phyloP scores from a whole-genome alignment of 2,329 filamentous ascomycete species.

The Harringtonia aguacate region DNA sequence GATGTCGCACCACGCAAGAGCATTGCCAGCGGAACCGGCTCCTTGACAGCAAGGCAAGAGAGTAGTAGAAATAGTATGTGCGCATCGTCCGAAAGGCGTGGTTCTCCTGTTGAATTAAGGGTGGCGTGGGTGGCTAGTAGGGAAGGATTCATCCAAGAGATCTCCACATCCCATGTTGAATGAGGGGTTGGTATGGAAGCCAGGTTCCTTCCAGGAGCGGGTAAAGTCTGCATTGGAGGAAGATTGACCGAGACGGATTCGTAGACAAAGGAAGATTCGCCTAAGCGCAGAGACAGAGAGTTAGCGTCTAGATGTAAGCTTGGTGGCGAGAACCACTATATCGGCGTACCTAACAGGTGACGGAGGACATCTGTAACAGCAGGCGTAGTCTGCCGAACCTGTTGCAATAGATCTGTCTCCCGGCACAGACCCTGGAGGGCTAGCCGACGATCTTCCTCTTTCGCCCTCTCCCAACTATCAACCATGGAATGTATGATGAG shows the following conservation, averaged over 20 bases:
- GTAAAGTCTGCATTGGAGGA: background rate
- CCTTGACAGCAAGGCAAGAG: background rate
- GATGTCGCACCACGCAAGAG: background rate
- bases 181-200: background rate
- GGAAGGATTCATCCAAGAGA: background rate
- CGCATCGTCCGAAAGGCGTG: background rate
- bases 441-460: background rate
- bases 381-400: constrained; percentile 1
- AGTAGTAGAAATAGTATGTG: background rate
- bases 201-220: background rate
- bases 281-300: background rate
- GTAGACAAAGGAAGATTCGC: background rate
- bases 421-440: background rate
- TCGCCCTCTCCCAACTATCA: constrained; percentile 1
- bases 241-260: background rate
- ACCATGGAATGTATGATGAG: background rate
- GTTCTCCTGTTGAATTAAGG: background rate
- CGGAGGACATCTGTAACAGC: background rate
- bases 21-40: background rate
- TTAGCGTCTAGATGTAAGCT: background rate
- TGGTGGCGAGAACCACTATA: too few relatives aligned
- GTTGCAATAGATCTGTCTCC: constrained; percentile 1
- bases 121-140: background rate
- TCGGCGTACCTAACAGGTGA: background rate
- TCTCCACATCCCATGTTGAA: background rate